phyloP scores from a whole-genome alignment of 352 stramenopile species.

The Phytophthora cajani region DNA sequence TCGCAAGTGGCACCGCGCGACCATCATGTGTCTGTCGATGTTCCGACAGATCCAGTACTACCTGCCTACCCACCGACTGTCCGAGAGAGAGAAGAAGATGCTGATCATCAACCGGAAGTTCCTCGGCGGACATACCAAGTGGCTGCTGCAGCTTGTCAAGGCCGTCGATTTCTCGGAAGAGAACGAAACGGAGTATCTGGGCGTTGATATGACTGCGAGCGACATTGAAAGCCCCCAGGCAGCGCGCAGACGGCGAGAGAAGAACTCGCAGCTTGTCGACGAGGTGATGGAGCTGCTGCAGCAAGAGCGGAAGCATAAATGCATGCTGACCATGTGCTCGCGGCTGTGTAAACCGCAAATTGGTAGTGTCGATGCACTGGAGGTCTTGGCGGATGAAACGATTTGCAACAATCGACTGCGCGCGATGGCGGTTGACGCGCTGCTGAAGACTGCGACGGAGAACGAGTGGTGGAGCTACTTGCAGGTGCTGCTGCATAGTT shows the following conservation, averaged over 20 bases:
- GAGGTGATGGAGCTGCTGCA: slow-evolving; percentile 75
- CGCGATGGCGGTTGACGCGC: slow-evolving; percentile 65
- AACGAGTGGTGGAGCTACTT: slow-evolving; percentile 86
- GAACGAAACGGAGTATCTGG: slow-evolving; percentile 44
- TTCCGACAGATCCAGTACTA: slow-evolving; percentile 91
- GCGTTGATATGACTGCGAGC: slow-evolving; percentile 27
- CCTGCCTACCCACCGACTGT: slow-evolving; percentile 77
- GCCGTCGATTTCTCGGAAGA: slow-evolving; percentile 79
- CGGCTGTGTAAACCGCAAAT: slow-evolving; percentile 79
- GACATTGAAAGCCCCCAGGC: slow-evolving; percentile 26
- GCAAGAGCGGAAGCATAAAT: slow-evolving; percentile 76
- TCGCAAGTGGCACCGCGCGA: slow-evolving; percentile 86
- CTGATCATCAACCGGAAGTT: slow-evolving; percentile 86
- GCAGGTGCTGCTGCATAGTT: slow-evolving; percentile 72
- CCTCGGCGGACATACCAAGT: slow-evolving; percentile 80
- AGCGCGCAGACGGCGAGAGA: slow-evolving; percentile 17
- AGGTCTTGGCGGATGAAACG: slow-evolving; percentile 75
- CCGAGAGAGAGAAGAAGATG: slow-evolving; percentile 73
- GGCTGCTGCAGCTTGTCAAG: slow-evolving; percentile 86
- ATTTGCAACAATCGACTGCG: slow-evolving; percentile 69
- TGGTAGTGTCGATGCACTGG: slow-evolving; percentile 77
- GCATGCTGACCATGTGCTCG: slow-evolving; percentile 90
- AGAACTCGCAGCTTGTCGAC: slow-evolving; percentile 48
- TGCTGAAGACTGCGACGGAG: slow-evolving; percentile 71
- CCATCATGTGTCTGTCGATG: slow-evolving; percentile 90